These are phyloP conservation scores for Lablab purpureus DNA, from an alignment of 306 rosid genomes.

Conservation along the genomic window DNA sequence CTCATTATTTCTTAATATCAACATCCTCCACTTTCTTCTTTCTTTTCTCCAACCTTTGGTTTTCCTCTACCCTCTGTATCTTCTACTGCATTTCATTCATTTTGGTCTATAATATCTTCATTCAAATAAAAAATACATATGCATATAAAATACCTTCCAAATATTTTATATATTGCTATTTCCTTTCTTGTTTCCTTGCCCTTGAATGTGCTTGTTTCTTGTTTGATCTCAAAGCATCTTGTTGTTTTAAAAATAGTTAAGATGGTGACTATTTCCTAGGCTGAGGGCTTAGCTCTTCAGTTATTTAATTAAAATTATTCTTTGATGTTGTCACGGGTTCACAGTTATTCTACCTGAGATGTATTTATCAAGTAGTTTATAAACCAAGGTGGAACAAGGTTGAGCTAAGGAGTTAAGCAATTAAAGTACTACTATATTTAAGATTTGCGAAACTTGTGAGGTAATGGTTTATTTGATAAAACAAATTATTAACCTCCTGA, in stretches of 20 bases:
- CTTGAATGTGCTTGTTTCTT: conserved; percentile 10
- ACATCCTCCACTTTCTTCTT: background rate
- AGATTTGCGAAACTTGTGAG: conserved; percentile 13
- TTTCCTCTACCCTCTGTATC: conserved; percentile 4
- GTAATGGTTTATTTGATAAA: conserved; percentile 27
- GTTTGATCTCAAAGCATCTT: conserved; percentile 44
- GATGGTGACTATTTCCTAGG: conserved; percentile 22
- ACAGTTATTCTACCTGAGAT: conserved; percentile 31
- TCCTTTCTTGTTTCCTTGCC: background rate
- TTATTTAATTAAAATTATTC: conserved; percentile 35
- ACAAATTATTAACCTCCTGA: background rate
- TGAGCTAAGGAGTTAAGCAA: conserved; percentile 20
- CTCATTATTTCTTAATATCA: conserved; percentile 40
- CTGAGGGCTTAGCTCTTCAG: conserved; percentile 29
- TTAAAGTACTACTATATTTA: conserved; percentile 3
- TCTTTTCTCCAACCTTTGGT: conserved; percentile 32
- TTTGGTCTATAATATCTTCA: conserved; percentile 5
- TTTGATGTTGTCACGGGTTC: conserved; percentile 31
- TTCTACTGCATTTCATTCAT: background rate
- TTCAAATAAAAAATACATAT: background rate
- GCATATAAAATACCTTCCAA: background rate
- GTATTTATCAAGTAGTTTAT: conserved; percentile 20
- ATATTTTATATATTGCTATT: background rate
- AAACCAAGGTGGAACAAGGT: conserved; percentile 13
- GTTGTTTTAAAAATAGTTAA: background rate